Evolutionary conservation across 768 basidiomycete genomes (phyloP).

Genomic region (Hygrophorus russula): DNA sequence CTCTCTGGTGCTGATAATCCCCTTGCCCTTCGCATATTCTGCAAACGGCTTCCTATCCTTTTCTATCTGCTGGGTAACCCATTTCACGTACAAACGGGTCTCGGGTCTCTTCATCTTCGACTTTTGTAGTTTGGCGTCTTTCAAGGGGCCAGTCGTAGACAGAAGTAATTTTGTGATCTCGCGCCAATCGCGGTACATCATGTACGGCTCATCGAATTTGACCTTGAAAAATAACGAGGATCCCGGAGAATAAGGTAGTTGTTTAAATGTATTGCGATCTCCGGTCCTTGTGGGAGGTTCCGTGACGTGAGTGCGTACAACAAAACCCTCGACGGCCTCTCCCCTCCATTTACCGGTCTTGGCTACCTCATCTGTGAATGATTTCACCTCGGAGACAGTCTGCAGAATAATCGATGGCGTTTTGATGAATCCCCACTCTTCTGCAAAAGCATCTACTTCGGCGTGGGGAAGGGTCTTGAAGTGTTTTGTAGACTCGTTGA

Average conservation of each 20-base stretch:
- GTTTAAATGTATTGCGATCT: constrained; percentile 25
- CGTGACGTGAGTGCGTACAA: constrained; percentile 68
- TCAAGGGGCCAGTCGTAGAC: constrained; percentile 16
- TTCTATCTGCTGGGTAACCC: constrained; percentile 73
- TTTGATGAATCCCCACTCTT: constrained; percentile 84
- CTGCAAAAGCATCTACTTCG: constrained; percentile 68
- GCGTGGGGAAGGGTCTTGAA: constrained; percentile 65
- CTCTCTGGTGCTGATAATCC: constrained; percentile 79
- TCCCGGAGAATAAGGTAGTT: constrained; percentile 62
- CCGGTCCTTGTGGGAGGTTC: constrained; percentile 27
- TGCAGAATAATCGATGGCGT: constrained; percentile 51
- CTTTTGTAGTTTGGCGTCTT: constrained; percentile 36
- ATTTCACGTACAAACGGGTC: constrained; percentile 67
- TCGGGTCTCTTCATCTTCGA: constrained; percentile 67
- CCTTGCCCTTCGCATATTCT: constrained; percentile 57
- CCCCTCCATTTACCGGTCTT: constrained; percentile 71
- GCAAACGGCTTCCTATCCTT: constrained; percentile 47
- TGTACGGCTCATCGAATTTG: constrained; percentile 98
- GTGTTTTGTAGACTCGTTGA: constrained; percentile 56
- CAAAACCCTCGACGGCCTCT: constrained; percentile 86
- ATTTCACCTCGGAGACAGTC: constrained; percentile 53
- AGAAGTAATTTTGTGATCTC: constrained; percentile 83
- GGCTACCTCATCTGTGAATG: constrained; percentile 61
- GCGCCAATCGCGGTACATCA: constrained; percentile 98
- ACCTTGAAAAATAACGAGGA: constrained; percentile 98